phyloP scores from a whole-genome alignment of 306 rosid genomes.

The Phaseolus lunatus region DNA sequence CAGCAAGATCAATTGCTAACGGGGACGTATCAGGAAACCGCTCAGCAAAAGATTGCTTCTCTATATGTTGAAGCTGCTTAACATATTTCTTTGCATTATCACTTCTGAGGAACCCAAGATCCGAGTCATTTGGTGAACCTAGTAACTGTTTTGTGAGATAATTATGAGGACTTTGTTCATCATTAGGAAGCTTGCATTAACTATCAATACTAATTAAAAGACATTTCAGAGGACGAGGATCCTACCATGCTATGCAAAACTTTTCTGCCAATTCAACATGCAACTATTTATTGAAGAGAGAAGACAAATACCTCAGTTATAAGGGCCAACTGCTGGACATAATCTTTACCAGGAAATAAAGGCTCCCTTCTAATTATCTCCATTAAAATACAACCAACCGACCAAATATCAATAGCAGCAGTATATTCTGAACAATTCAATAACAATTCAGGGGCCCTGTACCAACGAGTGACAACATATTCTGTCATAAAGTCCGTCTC shows the following conservation, averaged over 20 bases:
- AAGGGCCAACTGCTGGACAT: slow-evolving; percentile 59
- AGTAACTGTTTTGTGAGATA: slow-evolving; percentile 59
- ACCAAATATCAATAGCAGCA: slow-evolving; percentile 67
- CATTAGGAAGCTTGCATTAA: slow-evolving; percentile 14
- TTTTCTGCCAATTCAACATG: slow-evolving; percentile 20
- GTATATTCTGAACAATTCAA: slow-evolving; percentile 61
- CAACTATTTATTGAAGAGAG: neutral
- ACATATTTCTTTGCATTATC: slow-evolving; percentile 94
- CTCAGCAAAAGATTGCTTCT: slow-evolving; percentile 68
- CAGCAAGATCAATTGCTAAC: slow-evolving; percentile 87
- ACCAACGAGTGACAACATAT: slow-evolving; percentile 67
- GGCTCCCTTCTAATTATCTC: slow-evolving; percentile 60
- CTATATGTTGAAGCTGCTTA: slow-evolving; percentile 80
- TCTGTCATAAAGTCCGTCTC: slow-evolving; percentile 65
- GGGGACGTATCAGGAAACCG: slow-evolving; percentile 75
- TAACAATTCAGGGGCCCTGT: slow-evolving; percentile 64
- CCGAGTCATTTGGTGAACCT: slow-evolving; percentile 90
- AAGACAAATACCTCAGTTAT: slow-evolving; percentile 53
- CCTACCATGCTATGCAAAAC: slow-evolving; percentile 6
- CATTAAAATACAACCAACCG: slow-evolving; percentile 66
- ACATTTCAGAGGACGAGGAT: slow-evolving; percentile 17
- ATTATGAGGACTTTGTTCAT: slow-evolving; percentile 30
- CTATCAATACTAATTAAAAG: slow-evolving; percentile 7
- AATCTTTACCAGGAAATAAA: slow-evolving; percentile 63
- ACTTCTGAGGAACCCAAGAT: slow-evolving; percentile 93